Base-by-base conservation (phyloP, 441 rosid genomes). In the Gossypium lobatum region DNA sequence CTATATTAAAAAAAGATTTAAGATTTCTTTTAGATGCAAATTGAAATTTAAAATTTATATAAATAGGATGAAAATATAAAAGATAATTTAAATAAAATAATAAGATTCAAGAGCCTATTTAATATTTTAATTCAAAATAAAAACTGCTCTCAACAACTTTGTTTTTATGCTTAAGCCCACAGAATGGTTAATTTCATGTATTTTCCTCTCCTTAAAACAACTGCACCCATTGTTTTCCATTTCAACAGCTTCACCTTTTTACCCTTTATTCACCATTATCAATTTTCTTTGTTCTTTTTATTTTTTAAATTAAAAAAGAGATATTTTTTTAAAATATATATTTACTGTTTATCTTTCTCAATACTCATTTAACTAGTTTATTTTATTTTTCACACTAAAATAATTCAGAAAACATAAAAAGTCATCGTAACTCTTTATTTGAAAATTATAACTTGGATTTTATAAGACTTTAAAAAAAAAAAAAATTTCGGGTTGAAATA, bases 221-320 rank as follows among this genome's bases (percentile, higher is more conserved):
- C 76, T 42, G 80, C 84, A 73, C 80, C 84, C 79, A 63, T 71
- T 59, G 79, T 81, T 81, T 78, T 69, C 39, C 53, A 7, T 1
- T 45, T 9, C 42, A 16, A 31, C 76, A 11, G 3, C 67, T 20
- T 42, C 61, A 20, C 13, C 10, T 54, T 0, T 48, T 1, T 16
- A 2, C 58, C 26, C 14, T 48, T 67, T 14, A 77, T 71, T 60
- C 14, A 57, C 81, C 1, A 2, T 20, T 1, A 11, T 73, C 34
- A 31, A 37, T 73, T 75, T 75, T 50, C 62, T 6, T 0, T 28
- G 5, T 28, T 2, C 13, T 0, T 2, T 1, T 8, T 9, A 9
- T 17, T n/a, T 9, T 54, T 1, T 31, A 3, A 42, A 18, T 31
- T 31, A 31, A 31, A 4, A 28, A 31, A 4, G 0, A 31, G 34